These are phyloP conservation scores for Aspergillus diversus DNA, from an alignment of 495 filamentous ascomycete species.

Conservation along the genomic window DNA sequence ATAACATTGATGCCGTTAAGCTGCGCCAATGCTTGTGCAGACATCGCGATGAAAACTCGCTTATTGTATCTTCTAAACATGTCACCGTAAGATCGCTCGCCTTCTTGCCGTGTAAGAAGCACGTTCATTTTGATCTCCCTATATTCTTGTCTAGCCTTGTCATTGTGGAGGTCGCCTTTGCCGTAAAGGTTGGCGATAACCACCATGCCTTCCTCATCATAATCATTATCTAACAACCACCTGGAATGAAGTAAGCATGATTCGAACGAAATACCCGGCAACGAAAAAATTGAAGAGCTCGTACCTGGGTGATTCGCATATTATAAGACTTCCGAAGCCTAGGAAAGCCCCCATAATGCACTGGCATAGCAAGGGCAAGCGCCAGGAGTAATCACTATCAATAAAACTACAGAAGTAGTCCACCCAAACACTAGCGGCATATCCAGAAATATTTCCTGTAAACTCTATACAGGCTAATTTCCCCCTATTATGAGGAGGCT, in stretches of 20 bases:
- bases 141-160: slow-evolving; percentile 89
- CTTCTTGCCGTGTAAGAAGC: slow-evolving; percentile 88
- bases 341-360: slow-evolving; percentile 90
- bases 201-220: slow-evolving; percentile 96
- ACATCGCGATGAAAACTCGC: slow-evolving; percentile 98
- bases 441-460: slow-evolving; percentile 93
- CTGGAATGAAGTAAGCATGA: slow-evolving; percentile 45
- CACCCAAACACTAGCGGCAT: slow-evolving; percentile 96
- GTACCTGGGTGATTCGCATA: slow-evolving; percentile 94
- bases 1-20: slow-evolving; percentile 99
- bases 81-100: slow-evolving; percentile 86
- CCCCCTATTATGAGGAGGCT: slow-evolving; percentile 92
- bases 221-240: slow-evolving; percentile 96
- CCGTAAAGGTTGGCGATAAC: slow-evolving; percentile 98
- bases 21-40: slow-evolving; percentile 92
- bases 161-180: slow-evolving; percentile 89
- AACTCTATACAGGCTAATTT: slow-evolving; percentile 98
- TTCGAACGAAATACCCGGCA: slow-evolving; percentile 1
- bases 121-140: slow-evolving; percentile 99
- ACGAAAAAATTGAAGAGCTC: slow-evolving; percentile 19
- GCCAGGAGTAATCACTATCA: slow-evolving; percentile 83
- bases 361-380: slow-evolving; percentile 87
- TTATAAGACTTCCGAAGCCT: slow-evolving; percentile 82
- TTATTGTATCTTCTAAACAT: slow-evolving; percentile 95
- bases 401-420: slow-evolving; percentile 97